Percentiles rank a stretch among this genome's conserved stretches.
Evolutionary conservation across 352 stramenopile genomes (phyloP).

Genomic region (Globisporangium alternatum): DNA sequence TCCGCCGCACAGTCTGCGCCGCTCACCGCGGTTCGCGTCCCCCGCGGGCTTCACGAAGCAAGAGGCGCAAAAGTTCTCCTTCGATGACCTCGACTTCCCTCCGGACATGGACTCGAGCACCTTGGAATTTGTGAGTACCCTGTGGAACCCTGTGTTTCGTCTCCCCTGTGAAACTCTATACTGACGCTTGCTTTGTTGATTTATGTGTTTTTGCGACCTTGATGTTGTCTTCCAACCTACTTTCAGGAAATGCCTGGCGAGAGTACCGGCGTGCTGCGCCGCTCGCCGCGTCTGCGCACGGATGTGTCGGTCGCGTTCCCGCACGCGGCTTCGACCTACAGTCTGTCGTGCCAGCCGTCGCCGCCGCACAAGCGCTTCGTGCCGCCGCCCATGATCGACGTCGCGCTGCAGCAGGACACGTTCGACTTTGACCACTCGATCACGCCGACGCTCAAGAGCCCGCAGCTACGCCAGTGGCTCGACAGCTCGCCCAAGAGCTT

Average conservation of each 20-base stretch:
- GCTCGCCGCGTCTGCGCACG: constrained; percentile 74
- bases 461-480: constrained; percentile 79
- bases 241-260: constrained; percentile 70
- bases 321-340: constrained; percentile 47
- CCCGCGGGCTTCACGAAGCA: constrained; percentile 62
- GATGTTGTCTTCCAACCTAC: background rate
- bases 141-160: background rate
- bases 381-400: constrained; percentile 66
- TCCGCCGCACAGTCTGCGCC: constrained; percentile 62
- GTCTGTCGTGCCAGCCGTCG: constrained; percentile 42
- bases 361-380: constrained; percentile 72
- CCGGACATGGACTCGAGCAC: constrained; percentile 66
- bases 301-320: constrained; percentile 86
- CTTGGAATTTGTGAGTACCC: constrained; percentile 68
- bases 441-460: constrained; percentile 85
- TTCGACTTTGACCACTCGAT: constrained; percentile 87
- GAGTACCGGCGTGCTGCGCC: constrained; percentile 49
- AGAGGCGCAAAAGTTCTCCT: constrained; percentile 81
- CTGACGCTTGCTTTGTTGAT: background rate
- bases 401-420: constrained; percentile 74
- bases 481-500: constrained; percentile 82
- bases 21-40: constrained; percentile 74
- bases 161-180: background rate
- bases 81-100: constrained; percentile 79
- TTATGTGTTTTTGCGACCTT: background rate